These are phyloP conservation scores for Phytophthora niederhauseri DNA, from an alignment of 352 stramenopile genomes.

Conservation along the genomic window DNA sequence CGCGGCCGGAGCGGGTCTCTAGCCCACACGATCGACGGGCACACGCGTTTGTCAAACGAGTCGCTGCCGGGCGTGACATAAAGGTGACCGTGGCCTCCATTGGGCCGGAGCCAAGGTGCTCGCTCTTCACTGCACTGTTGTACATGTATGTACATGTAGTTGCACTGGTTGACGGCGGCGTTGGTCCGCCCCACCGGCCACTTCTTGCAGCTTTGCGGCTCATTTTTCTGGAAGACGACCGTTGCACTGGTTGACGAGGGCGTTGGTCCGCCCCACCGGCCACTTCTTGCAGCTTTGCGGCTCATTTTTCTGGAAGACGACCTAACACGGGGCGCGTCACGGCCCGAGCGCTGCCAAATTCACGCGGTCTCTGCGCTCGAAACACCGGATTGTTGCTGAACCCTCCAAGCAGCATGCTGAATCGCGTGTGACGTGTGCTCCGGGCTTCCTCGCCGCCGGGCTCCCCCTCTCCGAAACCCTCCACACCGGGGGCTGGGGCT, in stretches of 20 bases:
- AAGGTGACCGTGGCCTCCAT: slow-evolving; percentile 22
- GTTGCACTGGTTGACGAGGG: neutral
- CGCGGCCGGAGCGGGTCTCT: neutral
- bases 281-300: slow-evolving; percentile 25
- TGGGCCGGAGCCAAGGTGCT: neutral
- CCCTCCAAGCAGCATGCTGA: slow-evolving; percentile 28
- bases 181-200: slow-evolving; percentile 29
- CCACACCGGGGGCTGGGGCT: slow-evolving; percentile 6
- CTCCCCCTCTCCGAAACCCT: slow-evolving; percentile 37
- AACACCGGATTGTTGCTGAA: slow-evolving; percentile 52
- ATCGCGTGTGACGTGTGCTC: slow-evolving; percentile 34
- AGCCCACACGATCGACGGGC: slow-evolving; percentile 2
- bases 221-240: slow-evolving; percentile 37
- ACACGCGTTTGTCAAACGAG: slow-evolving; percentile 29
- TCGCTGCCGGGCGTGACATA: slow-evolving; percentile 21
- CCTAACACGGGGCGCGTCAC: slow-evolving; percentile 16
- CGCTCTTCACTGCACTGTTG: neutral
- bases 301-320: slow-evolving; percentile 41
- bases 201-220: slow-evolving; percentile 27
- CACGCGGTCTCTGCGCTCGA: slow-evolving; percentile 37
- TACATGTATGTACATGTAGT: neutral
- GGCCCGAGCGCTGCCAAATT: slow-evolving; percentile 7
- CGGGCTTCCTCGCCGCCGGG: slow-evolving; percentile 6
- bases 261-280: slow-evolving; percentile 25
- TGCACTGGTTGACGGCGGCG: neutral